Percentiles rank a stretch among this genome's conserved stretches.
phyloP scores from a whole-genome alignment of 805 yeast genomes.

The Priceomyces fermenticarens region DNA sequence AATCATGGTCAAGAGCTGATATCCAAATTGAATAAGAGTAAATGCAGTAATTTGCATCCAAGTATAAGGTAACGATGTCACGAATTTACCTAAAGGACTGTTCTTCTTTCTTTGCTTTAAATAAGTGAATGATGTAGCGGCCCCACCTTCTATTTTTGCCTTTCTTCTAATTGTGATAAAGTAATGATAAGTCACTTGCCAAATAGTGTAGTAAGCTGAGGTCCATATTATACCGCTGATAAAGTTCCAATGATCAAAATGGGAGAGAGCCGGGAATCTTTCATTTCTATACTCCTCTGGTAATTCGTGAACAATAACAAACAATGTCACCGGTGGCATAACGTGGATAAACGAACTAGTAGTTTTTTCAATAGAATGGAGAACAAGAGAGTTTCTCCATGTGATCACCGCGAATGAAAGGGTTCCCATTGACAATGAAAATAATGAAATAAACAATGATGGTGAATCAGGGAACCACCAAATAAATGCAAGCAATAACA shows the following conservation, averaged over 20 bases:
- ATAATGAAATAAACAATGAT: conserved; percentile 75
- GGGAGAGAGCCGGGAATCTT: conserved; percentile 80
- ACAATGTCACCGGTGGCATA: conserved; percentile 84
- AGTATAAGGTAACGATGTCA: conserved; percentile 77
- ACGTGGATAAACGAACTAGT: conserved; percentile 90
- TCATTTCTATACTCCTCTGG: conserved; percentile 46
- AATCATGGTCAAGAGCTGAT: conserved; percentile 83
- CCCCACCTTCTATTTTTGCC: conserved; percentile 79
- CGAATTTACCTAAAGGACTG: conserved; percentile 66
- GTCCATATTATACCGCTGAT: conserved; percentile 72
- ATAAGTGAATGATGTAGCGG: conserved; percentile 84
- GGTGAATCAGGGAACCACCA: conserved; percentile 81
- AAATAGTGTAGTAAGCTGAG: conserved; percentile 73
- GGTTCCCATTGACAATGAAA: conserved; percentile 85
- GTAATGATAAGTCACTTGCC: conserved; percentile 91
- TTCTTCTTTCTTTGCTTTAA: conserved; percentile 69
- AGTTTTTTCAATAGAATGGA: conserved; percentile 89
- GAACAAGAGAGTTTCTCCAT: conserved; percentile 91
- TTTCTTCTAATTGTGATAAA: conserved; percentile 81
- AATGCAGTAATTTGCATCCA: conserved; percentile 84
- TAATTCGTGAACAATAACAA: conserved; percentile 81
- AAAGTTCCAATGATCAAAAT: conserved; percentile 64
- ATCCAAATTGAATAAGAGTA: conserved; percentile 79
- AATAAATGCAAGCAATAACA: conserved; percentile 62
- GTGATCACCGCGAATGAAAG: conserved; percentile 90